Evolutionary conservation across 2,329 filamentous ascomycete species (phyloP), one percentile per base, ranked within the genome.

Genomic region (Catunica adiposa): DNA sequence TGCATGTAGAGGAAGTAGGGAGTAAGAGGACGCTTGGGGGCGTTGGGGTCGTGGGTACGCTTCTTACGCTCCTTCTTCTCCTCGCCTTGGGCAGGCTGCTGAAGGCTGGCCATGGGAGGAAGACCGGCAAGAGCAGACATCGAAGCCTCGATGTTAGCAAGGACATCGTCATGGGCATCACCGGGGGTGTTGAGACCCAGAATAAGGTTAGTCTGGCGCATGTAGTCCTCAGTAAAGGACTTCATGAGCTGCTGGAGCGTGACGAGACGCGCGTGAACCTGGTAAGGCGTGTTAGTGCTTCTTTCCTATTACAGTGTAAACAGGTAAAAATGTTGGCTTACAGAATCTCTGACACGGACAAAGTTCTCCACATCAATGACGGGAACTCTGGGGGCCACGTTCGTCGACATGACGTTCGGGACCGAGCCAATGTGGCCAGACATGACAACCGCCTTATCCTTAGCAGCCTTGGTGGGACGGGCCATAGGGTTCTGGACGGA

Each of bases 1-100:
- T 94, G 85, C 76, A 94, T 88, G 73, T 89, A 97, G 59, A 96
- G 74, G 74, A 97, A 95, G 74, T 94, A 96, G 1, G 90, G 89
- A 4, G 90, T 97, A 65, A 96, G 70, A 7, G 90, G 89, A 53
- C 89, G 82, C 79, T 96, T 97, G 59, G 90, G 90, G 5, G 89
- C 89, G 68, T 95, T 94, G 62, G 89, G 89, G 67, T 97, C 90
- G 65, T 86, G 82, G 44, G 81, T 82, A 59, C 83, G 80, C 75
- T 89, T 89, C 77, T 92, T 90, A 69, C 86, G 83, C 76, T 92
- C 89, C 77, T 89, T 89, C 77, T 88, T 85, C 67, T 82, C 80
- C 64, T 81, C 78, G 8, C 73, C 76, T 23, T 75, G 74, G 11
- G 68, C 69, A 29, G 66, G 62, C 54, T 69, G 63, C 46, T 55